Evolutionary conservation across 306 rosid genomes (phyloP).

Genomic region (Betula pendula): DNA sequence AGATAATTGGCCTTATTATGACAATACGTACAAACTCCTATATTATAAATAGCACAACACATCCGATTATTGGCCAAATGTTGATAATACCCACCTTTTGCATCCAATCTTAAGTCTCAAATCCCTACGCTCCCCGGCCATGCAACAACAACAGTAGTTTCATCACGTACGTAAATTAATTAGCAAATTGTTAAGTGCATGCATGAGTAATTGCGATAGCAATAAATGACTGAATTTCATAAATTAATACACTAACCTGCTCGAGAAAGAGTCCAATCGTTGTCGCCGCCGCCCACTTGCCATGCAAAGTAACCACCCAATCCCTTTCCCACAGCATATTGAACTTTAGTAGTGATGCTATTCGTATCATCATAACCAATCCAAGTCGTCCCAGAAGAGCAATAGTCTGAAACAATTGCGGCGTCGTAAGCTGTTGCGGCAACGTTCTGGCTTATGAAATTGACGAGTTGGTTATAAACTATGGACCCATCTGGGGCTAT

Average conservation of each 20-base stretch:
- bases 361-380: conserved; percentile 39
- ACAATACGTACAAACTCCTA: too few species aligned
- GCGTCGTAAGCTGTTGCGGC: conserved; percentile 10
- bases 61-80: too few species aligned
- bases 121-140: not conserved
- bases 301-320: conserved; percentile 40
- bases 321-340: conserved; percentile 24
- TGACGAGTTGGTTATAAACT: too few species aligned
- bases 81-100: too few species aligned
- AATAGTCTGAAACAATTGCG: conserved; percentile 24
- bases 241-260: not conserved
- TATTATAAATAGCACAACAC: too few species aligned
- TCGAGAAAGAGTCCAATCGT: not conserved
- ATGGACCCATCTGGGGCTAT: not conserved
- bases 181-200: too few species aligned
- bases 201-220: too few species aligned
- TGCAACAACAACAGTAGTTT: too few species aligned
- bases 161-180: too few species aligned
- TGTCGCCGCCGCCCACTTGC: conserved; percentile 28
- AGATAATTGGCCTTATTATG: not conserved
- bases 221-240: not conserved
- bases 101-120: not conserved
- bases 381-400: conserved; percentile 42
- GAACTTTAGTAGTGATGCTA: conserved; percentile 31
- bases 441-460: conserved; percentile 13